Evolutionary conservation across 1,284 basidiomycete genomes (phyloP).

Genomic region (Wolfiporia cocos): DNA sequence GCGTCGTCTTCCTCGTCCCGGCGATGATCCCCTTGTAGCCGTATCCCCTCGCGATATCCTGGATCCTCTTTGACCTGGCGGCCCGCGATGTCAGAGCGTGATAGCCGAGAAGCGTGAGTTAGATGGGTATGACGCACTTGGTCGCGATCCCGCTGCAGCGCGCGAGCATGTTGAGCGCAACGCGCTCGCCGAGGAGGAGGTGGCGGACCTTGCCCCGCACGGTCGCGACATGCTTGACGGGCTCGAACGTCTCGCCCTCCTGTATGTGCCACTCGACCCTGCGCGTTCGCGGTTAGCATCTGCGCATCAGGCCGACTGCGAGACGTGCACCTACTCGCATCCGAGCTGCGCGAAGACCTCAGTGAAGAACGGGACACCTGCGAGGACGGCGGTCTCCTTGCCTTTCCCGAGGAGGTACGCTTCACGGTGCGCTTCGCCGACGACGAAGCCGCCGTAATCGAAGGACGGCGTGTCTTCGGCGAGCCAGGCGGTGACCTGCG

Average conservation of each 20-base stretch:
- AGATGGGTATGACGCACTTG: slow-evolving; percentile 47
- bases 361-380: slow-evolving; percentile 93
- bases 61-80: slow-evolving; percentile 74
- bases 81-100: background rate
- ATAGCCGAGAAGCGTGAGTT: slow-evolving; percentile 1
- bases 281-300: slow-evolving; percentile 7
- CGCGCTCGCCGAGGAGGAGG: slow-evolving; percentile 90
- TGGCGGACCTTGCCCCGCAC: slow-evolving; percentile 87
- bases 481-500: slow-evolving; percentile 79
- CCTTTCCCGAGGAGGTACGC: slow-evolving; percentile 92
- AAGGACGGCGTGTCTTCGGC: slow-evolving; percentile 95
- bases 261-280: slow-evolving; percentile 91
- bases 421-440: slow-evolving; percentile 84
- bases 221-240: slow-evolving; percentile 86
- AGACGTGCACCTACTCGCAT: slow-evolving; percentile 66
- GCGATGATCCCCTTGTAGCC: slow-evolving; percentile 91
- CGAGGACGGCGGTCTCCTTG: slow-evolving; percentile 70
- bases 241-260: slow-evolving; percentile 79
- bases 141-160: slow-evolving; percentile 97
- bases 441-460: slow-evolving; percentile 96
- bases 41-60: slow-evolving; percentile 72
- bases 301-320: background rate
- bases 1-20: slow-evolving; percentile 97
- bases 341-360: slow-evolving; percentile 89
- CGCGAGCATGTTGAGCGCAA: slow-evolving; percentile 92